phyloP scores from a whole-genome alignment of 2,329 filamentous ascomycete genomes.

The Mycosphaerella arachidis region DNA sequence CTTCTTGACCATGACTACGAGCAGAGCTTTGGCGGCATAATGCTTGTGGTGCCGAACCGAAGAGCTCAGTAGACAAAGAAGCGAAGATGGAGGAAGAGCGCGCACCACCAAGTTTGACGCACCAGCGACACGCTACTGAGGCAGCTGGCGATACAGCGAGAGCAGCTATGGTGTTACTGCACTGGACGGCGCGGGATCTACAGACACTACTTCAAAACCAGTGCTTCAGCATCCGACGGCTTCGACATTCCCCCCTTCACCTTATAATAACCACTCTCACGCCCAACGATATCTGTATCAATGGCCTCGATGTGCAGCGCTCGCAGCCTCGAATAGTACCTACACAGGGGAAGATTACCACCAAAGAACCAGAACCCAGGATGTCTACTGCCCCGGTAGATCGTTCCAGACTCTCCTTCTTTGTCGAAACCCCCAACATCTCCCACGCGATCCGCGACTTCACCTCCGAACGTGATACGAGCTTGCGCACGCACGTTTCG shows the following conservation, averaged over 20 bases:
- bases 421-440: conserved; percentile 44
- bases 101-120: too few species aligned
- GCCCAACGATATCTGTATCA: neutral
- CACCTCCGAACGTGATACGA: conserved; percentile 37
- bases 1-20: neutral
- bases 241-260: neutral
- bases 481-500: conserved; percentile 39
- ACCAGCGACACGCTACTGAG: too few species aligned
- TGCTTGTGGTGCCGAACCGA: too few species aligned
- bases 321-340: conserved; percentile 4
- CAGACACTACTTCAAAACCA: neutral
- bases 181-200: neutral
- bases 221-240: neutral
- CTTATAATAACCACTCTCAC: neutral
- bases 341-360: neutral
- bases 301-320: neutral
- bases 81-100: too few species aligned
- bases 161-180: neutral
- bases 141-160: too few species aligned
- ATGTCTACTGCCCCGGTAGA: neutral
- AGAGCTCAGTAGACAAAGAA: too few species aligned
- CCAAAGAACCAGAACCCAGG: conserved; percentile 2
- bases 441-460: conserved; percentile 37
- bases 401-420: conserved; percentile 41
- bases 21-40: too few species aligned